Evolutionary conservation across 371 early-diverging fungal genomes (phyloP).

Genomic region (Circinella minor): DNA sequence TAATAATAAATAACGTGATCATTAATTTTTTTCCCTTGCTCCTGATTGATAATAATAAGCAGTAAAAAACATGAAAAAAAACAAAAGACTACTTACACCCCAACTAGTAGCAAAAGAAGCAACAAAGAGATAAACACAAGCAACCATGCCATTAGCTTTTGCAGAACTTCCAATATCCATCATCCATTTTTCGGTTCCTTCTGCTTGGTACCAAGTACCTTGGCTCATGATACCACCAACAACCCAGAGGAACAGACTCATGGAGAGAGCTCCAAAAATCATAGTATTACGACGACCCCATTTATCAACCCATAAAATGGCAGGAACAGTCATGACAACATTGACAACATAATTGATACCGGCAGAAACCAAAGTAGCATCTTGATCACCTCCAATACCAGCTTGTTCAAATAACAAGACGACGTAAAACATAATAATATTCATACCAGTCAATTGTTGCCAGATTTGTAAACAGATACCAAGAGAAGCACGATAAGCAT

Average conservation of each 20-base stretch:
- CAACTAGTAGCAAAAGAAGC: slow-evolving; percentile 80
- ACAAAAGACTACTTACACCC: slow-evolving; percentile 46
- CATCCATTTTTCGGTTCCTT: slow-evolving; percentile 24
- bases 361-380: slow-evolving; percentile 61
- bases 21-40: no score
- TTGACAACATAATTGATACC: slow-evolving; percentile 70
- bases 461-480: slow-evolving; percentile 70
- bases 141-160: slow-evolving; percentile 49
- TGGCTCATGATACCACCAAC: slow-evolving; percentile 44
- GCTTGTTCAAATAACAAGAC: slow-evolving; percentile 67
- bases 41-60: no score
- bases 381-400: slow-evolving; percentile 50
- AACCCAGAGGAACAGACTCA: slow-evolving; percentile 35
- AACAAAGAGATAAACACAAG: slow-evolving; percentile 72
- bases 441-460: slow-evolving; percentile 81
- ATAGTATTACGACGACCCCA: slow-evolving; percentile 67
- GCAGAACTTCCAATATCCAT: slow-evolving; percentile 8
- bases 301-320: slow-evolving; percentile 69
- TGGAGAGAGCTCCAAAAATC: slow-evolving; percentile 46
- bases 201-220: slow-evolving; percentile 25
- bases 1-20: no score
- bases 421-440: slow-evolving; percentile 75
- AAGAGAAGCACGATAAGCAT: slow-evolving; percentile 63
- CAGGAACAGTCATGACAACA: slow-evolving; percentile 71
- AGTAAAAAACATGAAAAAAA: no score